Conservation (phyloP, 148 eudicot species). For the Vaccinium vitisidaea region DNA sequence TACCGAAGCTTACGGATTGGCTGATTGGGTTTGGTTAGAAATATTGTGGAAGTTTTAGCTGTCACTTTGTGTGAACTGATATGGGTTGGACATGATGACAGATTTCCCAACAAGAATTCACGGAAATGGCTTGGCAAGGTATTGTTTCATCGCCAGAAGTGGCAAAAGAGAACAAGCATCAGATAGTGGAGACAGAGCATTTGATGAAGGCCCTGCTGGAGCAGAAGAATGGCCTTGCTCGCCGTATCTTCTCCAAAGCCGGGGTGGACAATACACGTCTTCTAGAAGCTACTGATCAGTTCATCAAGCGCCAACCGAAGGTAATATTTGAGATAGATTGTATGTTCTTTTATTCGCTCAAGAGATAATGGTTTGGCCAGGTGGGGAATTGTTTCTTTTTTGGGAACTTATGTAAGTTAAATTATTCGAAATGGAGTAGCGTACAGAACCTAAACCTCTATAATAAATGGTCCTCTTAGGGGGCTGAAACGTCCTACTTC, state of each 20-base stretch:
- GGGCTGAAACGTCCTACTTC: not conserved
- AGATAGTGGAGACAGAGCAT: conserved; percentile 98
- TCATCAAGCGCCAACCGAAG: conserved; percentile 92
- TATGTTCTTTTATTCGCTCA: not conserved
- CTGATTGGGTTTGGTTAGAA: not conserved
- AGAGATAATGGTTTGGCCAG: not conserved
- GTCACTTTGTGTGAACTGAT: not conserved
- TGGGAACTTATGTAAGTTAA: not conserved
- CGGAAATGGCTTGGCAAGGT: conserved; percentile 99
- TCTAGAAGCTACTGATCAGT: conserved; percentile 90
- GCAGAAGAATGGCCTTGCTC: conserved; percentile 98
- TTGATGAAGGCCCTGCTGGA: conserved; percentile 88
- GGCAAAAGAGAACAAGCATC: conserved; percentile 95
- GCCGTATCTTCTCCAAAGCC: conserved; percentile 86
- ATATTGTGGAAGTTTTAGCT: not conserved
- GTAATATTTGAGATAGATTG: conserved; percentile 29
- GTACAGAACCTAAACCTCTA: not conserved
- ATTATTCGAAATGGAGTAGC: not conserved
- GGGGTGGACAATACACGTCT: conserved; percentile 91
- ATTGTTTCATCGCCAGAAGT: conserved; percentile 89
- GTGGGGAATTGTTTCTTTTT: not conserved
- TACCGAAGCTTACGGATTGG: not conserved
- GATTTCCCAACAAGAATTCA: conserved; percentile 91
- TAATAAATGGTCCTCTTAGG: not conserved
- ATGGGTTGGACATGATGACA: conserved; percentile 19